Evolutionary conservation across 2,329 filamentous ascomycete genomes (phyloP).

Genomic region (Thelonectria olida): DNA sequence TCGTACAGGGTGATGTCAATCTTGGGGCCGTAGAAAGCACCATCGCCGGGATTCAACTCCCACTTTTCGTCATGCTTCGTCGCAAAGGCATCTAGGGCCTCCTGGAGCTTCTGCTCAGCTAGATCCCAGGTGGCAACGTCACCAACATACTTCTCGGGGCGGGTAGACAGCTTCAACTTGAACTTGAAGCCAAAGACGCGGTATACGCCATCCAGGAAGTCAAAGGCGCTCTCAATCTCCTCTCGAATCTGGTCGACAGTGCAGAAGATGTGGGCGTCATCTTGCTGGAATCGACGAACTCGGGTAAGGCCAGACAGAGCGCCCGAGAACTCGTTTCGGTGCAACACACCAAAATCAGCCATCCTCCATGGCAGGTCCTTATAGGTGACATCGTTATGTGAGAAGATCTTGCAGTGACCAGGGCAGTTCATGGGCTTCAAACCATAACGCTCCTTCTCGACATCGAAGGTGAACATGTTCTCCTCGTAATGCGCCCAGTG

Average conservation of each 20-base stretch:
- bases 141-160: slow-evolving; percentile 88
- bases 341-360: slow-evolving; percentile 94
- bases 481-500: slow-evolving; percentile 90
- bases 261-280: slow-evolving; percentile 97
- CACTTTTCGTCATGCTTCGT: slow-evolving; percentile 71
- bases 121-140: slow-evolving; percentile 87
- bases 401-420: slow-evolving; percentile 90
- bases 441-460: slow-evolving; percentile 78
- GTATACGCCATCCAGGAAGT: slow-evolving; percentile 80
- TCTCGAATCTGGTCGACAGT: slow-evolving; percentile 51
- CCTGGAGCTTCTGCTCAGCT: slow-evolving; percentile 82
- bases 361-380: slow-evolving; percentile 87
- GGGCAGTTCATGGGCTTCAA: slow-evolving; percentile 99
- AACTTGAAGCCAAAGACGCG: slow-evolving; percentile 76
- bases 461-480: slow-evolving; percentile 82
- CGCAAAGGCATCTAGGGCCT: slow-evolving; percentile 82
- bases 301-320: slow-evolving; percentile 90
- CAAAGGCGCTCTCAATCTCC: slow-evolving; percentile 80
- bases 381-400: slow-evolving; percentile 84
- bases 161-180: slow-evolving; percentile 93
- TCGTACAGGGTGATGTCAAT: slow-evolving; percentile 97
- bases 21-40: slow-evolving; percentile 98
- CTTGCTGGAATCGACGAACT: slow-evolving; percentile 93
- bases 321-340: slow-evolving; percentile 94
- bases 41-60: slow-evolving; percentile 93